Base-by-base conservation (phyloP, 148 eudicot species). In the Gaultheria prostrata region DNA sequence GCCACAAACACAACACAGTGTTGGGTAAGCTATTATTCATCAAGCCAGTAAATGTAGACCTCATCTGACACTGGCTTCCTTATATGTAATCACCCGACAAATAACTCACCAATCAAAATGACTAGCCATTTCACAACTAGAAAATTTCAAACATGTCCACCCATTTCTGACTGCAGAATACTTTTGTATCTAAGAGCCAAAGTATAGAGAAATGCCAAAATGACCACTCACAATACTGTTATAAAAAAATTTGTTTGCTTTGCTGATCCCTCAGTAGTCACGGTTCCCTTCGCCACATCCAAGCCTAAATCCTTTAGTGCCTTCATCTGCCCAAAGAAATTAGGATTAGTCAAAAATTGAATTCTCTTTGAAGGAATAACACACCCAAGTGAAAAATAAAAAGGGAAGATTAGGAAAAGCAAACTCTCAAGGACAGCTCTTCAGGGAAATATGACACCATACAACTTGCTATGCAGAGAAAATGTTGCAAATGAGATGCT, bases 281-380 rank as follows among this genome's bases (percentile, higher is more conserved):
- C 99, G 78, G 90, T 90, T 80, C 98, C 99, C 86, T 97, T 97
- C 73, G 87, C 81, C 72, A 97, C 98, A 91, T 92, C 95, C 90
- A 97, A 82, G 63, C 97, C 99, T 81, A 97, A 87, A 85, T 91
- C 98, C 87, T 91, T 97, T 67, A 97, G 88, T 43, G 98, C 95
- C 86, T 83, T 94, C 98, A 97, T 94, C 99, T 97, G 95, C 91
- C 86, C 83, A 50, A 82, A 45, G 28, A 82, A 80, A 45, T 35
- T 17, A 80, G 79, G 57, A 59, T 30, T 9, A 81, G 12, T 20
- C 35, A 2, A 53, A 54, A 74, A 46, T 14, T 56, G 21, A 51
- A 75, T 76, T 43, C 33, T 76, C 63, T 18, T 13, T 6, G 59
- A 54, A 80, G 51, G 57, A 45, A 17, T 50, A 17, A 75, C 33